Base-by-base conservation (phyloP, 2,329 filamentous ascomycete species). In the Colletotrichum liriopes region DNA sequence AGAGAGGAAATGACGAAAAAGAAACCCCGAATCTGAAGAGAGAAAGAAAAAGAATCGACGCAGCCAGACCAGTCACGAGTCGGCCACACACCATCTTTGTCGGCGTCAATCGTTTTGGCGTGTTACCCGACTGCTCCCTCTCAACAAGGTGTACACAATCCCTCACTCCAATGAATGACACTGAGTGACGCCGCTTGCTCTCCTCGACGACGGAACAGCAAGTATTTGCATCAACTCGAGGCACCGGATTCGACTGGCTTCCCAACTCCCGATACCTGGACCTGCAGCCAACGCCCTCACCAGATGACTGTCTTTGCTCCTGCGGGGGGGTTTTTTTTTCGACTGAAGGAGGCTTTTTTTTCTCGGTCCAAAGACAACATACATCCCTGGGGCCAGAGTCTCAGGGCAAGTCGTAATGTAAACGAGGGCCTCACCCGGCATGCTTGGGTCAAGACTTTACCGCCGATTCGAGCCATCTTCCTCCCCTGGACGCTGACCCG, bases 21-120 rank as follows among this genome's bases (percentile, higher is more conserved):
- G 68, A 65, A 61, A 61, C 35, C 54, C 45, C 37, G 51, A 63
- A 52, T 52, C 35, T 68, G 65, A 67, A 56, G 59, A 47, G 59
- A 54, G 59, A 60, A 55, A 49, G 59, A 45, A 47, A 39, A 43
- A 68, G 29, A n/a, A 43, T 32, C 26, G 23, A 18, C 64, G 59
- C 18, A 14, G 54, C 41, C 54, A 52, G 18, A 9, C 20, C 18
- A 26, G 29, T 65, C 32, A 56, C 16, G 55, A 45, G 47, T 47
- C 54, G 35, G 58, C 55, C 23, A 55, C 55, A 47, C n/a, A n/a
- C 58, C 43, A 11, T 35, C 45, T 51, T 39, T 32, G 32, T 20
- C 26, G 32, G 37, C 56, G 37, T 63, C 37, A 49, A 39, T 52
- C 54, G 49, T 51, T 45, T 45, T 55, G 29, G 26, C 64, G n/a